phyloP scores from a whole-genome alignment of 352 stramenopile genomes.

The Globisporangium viniferum region DNA sequence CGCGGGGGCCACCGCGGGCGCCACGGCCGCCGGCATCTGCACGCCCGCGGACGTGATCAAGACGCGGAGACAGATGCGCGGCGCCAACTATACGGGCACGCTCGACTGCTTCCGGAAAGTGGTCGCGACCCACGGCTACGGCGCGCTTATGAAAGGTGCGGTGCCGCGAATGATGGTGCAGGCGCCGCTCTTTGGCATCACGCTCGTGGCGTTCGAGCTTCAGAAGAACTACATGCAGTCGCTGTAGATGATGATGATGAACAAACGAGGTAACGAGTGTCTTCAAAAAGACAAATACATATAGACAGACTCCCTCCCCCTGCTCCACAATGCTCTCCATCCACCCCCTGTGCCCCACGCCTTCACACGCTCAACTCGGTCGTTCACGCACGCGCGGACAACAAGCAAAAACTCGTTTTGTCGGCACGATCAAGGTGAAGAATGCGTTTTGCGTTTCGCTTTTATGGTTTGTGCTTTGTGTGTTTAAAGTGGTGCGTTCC shows the following conservation, averaged over 20 bases:
- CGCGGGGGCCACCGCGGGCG: constrained; percentile 59
- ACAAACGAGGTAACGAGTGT: background rate
- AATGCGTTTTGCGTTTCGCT: background rate
- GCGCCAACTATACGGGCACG: constrained; percentile 78
- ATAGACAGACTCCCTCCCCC: background rate
- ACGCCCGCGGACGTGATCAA: constrained; percentile 88
- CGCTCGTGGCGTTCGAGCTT: constrained; percentile 81
- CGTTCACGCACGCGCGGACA: background rate
- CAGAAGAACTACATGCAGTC: constrained; percentile 88
- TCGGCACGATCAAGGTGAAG: background rate
- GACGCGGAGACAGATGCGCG: constrained; percentile 81
- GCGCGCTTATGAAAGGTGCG: constrained; percentile 83
- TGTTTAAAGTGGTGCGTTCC: background rate
- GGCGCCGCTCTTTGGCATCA: constrained; percentile 84
- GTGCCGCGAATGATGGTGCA: constrained; percentile 87
- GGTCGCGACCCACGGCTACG: constrained; percentile 67
- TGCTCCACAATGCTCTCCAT: background rate
- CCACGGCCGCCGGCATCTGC: constrained; percentile 52
- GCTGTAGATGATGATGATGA: constrained; percentile 18
- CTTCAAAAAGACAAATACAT: constrained; percentile 3
- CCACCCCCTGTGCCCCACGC: background rate
- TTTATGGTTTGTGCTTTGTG: background rate
- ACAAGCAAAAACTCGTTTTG: background rate
- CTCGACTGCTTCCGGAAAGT: constrained; percentile 83
- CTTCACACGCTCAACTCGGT: background rate